phyloP scores from a whole-genome alignment of 192 early-diverging fungal species.

The Spinellus fusiger region DNA sequence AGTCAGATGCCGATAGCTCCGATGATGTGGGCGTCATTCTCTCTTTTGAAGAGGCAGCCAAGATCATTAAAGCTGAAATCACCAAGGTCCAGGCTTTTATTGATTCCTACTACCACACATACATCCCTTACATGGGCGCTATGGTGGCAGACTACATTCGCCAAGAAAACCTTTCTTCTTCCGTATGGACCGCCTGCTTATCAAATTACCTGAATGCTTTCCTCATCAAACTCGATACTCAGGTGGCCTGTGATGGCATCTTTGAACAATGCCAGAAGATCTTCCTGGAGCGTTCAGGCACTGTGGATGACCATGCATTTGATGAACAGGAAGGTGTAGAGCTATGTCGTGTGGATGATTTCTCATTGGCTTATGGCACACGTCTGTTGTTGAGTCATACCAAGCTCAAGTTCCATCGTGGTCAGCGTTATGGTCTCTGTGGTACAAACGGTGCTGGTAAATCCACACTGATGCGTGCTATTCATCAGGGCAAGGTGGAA shows the following conservation, averaged over 20 bases:
- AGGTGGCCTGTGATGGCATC: constrained; percentile 32
- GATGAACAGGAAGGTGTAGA: constrained; percentile 48
- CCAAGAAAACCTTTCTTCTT: constrained; percentile 49
- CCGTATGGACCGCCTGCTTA: constrained; percentile 55
- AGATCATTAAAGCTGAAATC: constrained; percentile 35
- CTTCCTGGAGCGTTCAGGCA: constrained; percentile 28
- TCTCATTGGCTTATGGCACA: constrained; percentile 75
- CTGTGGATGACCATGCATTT: constrained; percentile 33
- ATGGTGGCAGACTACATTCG: constrained; percentile 51
- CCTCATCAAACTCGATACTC: constrained; percentile 42
- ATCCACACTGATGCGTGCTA: constrained; percentile 75
- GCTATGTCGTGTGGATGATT: constrained; percentile 56
- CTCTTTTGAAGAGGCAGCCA: constrained; percentile 33
- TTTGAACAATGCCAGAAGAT: constrained; percentile 25
- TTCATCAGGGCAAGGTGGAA: constrained; percentile 69
- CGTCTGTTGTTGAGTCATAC: constrained; percentile 70
- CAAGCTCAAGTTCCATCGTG: constrained; percentile 55
- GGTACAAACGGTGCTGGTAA: constrained; percentile 82
- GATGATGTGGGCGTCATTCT: constrained; percentile 20
- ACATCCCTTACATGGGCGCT: constrained; percentile 50
- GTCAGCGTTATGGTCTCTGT: constrained; percentile 74
- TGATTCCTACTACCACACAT: constrained; percentile 40
- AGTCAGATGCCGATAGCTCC: constrained; percentile 14
- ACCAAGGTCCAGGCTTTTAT: constrained; percentile 44
- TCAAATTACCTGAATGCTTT: constrained; percentile 49